Percentiles rank a stretch among this genome's conserved stretches.
phyloP scores from a whole-genome alignment of 306 rosid species.

The Sophora flavescens region DNA sequence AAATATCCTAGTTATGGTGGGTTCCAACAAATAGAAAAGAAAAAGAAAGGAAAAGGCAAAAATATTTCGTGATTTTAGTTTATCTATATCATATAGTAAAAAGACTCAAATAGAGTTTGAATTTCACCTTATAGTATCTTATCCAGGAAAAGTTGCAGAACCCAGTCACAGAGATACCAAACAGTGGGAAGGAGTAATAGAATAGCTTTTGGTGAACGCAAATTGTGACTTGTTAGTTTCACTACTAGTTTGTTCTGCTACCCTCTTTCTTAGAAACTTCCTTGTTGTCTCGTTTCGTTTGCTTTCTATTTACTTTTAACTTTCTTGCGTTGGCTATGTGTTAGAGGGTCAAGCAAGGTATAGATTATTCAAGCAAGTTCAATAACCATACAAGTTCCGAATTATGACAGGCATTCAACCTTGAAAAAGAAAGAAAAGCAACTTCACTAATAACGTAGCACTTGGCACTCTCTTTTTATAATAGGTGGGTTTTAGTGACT shows the following conservation, averaged over 20 bases:
- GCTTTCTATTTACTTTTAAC: too few species aligned
- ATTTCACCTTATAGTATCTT: slow-evolving; percentile 1
- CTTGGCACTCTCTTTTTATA: neutral
- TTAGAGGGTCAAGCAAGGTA: slow-evolving; percentile 40
- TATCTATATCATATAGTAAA: neutral
- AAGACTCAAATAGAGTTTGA: neutral
- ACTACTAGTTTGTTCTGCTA: neutral
- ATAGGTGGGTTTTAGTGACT: neutral
- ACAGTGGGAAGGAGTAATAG: neutral
- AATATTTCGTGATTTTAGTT: too few species aligned
- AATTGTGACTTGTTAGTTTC: neutral
- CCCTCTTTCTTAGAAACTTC: neutral
- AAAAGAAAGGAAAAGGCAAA: neutral
- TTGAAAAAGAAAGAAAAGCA: neutral
- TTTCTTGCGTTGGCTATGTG: too few species aligned
- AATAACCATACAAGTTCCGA: neutral
- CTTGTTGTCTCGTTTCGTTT: too few species aligned
- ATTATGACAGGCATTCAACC: neutral
- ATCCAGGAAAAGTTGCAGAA: neutral
- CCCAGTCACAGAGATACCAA: neutral
- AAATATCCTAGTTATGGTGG: too few species aligned
- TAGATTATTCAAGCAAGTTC: slow-evolving; percentile 3
- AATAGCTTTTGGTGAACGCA: neutral
- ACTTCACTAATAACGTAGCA: neutral
- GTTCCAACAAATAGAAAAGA: neutral